phyloP scores from a whole-genome alignment of 305 asterid species.

The Ajuga reptans region DNA sequence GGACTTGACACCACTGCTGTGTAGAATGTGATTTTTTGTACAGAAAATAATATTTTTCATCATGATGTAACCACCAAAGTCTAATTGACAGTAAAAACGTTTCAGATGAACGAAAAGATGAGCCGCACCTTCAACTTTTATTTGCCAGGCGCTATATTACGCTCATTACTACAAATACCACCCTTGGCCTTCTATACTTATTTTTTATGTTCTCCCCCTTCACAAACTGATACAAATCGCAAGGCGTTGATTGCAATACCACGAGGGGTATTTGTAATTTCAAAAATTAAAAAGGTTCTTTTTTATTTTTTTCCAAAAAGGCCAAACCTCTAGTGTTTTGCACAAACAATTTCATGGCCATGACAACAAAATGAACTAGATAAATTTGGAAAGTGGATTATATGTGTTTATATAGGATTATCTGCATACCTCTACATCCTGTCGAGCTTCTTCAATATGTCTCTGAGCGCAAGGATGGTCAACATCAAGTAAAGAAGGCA shows the following conservation, averaged over 20 bases:
- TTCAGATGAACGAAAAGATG: too few species aligned
- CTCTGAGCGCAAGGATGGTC: conserved; percentile 92
- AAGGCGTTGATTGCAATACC: not conserved
- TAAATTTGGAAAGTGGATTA: conserved; percentile 7
- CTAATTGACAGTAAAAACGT: too few species aligned
- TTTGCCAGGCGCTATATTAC: too few species aligned
- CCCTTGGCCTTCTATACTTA: too few species aligned
- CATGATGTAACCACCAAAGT: too few species aligned
- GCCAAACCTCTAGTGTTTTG: too few species aligned
- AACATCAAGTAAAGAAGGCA: conserved; percentile 91
- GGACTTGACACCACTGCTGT: not conserved
- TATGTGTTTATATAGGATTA: not conserved
- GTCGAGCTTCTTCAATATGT: conserved; percentile 82
- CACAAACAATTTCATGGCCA: not conserved
- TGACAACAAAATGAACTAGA: not conserved
- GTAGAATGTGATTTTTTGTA: too few species aligned
- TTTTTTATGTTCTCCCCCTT: too few species aligned
- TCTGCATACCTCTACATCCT: conserved; percentile 63
- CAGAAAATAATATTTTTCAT: too few species aligned
- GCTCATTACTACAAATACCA: too few species aligned
- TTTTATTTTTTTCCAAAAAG: not conserved
- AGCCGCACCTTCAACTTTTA: too few species aligned
- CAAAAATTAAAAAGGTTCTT: not conserved
- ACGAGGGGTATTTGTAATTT: not conserved
- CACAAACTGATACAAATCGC: too few species aligned